Conservation (phyloP, 192 early-diverging fungal genomes). For the Linnemannia exigua region DNA sequence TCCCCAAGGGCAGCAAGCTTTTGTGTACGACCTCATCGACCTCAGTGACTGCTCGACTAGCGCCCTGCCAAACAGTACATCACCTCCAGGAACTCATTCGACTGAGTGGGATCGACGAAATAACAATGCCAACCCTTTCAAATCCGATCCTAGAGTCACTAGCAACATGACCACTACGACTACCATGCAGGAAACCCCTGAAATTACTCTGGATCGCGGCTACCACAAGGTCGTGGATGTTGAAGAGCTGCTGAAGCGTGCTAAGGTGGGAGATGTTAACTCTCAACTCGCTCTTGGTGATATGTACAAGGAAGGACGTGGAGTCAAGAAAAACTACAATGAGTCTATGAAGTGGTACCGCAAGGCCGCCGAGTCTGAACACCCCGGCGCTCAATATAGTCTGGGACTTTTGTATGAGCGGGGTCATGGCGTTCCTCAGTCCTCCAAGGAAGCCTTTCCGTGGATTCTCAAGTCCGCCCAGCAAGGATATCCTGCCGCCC, state of each 20-base stretch:
- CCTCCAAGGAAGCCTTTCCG: too few species aligned
- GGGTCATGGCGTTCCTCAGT: background rate
- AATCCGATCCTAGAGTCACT: background rate
- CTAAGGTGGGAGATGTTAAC: too few species aligned
- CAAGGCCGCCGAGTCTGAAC: background rate
- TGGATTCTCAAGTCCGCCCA: background rate
- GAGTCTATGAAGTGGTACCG: background rate
- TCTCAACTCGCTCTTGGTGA: background rate
- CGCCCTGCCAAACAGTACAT: too few species aligned
- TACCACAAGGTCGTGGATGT: too few species aligned
- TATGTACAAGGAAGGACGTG: background rate
- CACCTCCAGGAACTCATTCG: background rate
- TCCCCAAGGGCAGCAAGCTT: too few species aligned
- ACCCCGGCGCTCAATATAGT: background rate
- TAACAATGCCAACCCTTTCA: background rate
- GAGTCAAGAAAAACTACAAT: background rate
- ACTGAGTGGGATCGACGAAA: background rate
- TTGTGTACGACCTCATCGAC: too few species aligned
- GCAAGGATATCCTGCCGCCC: background rate
- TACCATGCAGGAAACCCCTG: too few species aligned
- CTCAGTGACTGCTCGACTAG: background rate
- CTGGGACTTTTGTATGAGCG: background rate
- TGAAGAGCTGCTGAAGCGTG: too few species aligned
- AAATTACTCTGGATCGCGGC: too few species aligned
- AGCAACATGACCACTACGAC: too few species aligned